Conservation (phyloP, 2,329 filamentous ascomycete species). For the Fusarium secorum region DNA sequence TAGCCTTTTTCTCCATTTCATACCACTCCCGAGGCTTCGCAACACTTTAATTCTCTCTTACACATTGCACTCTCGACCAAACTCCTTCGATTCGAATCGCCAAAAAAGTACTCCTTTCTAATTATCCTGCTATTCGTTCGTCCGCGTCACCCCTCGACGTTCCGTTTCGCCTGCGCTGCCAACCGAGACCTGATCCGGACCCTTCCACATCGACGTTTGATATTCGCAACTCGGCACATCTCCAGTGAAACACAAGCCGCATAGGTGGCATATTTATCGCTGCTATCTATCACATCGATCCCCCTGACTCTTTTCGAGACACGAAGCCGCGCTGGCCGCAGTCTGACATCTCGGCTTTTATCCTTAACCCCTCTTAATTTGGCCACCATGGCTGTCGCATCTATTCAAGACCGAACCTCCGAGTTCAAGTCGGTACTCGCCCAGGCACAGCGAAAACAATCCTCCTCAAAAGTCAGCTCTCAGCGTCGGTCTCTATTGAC, state of each 20-base stretch:
- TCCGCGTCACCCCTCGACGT: conserved; percentile 23
- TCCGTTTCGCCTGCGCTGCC: conserved; percentile 11
- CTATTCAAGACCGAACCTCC: conserved; percentile 94
- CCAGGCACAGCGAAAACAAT: conserved; percentile 83
- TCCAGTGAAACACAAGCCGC: conserved; percentile 8
- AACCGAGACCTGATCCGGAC: conserved; percentile 25
- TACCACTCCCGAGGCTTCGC: not conserved
- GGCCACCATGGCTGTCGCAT: conserved; percentile 67
- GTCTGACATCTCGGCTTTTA: conserved; percentile 31
- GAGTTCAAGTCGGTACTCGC: conserved; percentile 93
- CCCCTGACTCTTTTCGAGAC: conserved; percentile 22
- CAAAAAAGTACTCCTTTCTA: conserved; percentile 19
- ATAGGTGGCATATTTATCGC: conserved; percentile 8
- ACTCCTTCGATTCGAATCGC: not conserved
- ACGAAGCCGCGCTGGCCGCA: conserved; percentile 49
- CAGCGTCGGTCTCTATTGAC: conserved; percentile 83
- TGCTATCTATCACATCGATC: not conserved
- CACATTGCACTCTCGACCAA: conserved; percentile 9
- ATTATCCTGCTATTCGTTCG: conserved; percentile 26
- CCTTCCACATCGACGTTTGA: conserved; percentile 19
- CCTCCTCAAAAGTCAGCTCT: conserved; percentile 76
- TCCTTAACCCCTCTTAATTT: conserved; percentile 25
- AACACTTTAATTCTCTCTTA: conserved; percentile 14
- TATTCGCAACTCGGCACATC: conserved; percentile 3
- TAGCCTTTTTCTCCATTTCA: conserved; percentile 16